Evolutionary conservation across 1,284 basidiomycete species (phyloP).

Genomic region (Pseudozyma flocculosa): DNA sequence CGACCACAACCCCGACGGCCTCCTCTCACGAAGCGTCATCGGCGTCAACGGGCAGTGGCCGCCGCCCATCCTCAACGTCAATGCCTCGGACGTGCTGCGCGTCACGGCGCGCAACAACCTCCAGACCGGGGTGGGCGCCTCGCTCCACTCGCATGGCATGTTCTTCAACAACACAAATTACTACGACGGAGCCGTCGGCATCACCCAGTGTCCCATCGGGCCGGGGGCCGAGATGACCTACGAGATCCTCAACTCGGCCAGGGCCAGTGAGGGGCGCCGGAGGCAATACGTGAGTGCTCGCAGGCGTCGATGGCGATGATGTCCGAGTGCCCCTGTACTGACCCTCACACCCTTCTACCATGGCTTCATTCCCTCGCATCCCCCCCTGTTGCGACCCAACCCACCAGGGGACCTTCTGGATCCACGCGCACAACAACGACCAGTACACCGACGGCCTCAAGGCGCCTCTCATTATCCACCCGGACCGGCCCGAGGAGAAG

Average conservation of each 20-base stretch:
- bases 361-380: too few relatives aligned
- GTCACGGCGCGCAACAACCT: constrained; percentile 50
- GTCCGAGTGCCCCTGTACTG: too few relatives aligned
- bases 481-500: constrained; percentile 35
- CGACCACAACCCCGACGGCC: constrained; percentile 50
- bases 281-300: constrained; percentile 16
- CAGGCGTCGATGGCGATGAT: too few relatives aligned
- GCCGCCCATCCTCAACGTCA: constrained; percentile 50
- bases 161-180: constrained; percentile 47
- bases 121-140: constrained; percentile 27
- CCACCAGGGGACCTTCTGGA: constrained; percentile 63
- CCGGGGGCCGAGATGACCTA: constrained; percentile 43
- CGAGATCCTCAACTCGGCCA: constrained; percentile 33
- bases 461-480: constrained; percentile 56
- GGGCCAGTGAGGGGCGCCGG: constrained; percentile 19
- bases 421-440: constrained; percentile 51
- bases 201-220: constrained; percentile 57
- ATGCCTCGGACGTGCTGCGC: constrained; percentile 47
- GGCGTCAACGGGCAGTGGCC: constrained; percentile 50
- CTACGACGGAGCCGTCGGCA: constrained; percentile 44
- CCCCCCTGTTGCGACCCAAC: too few relatives aligned
- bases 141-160: constrained; percentile 56
- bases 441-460: constrained; percentile 54
- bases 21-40: constrained; percentile 41
- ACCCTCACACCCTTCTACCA: too few relatives aligned